Evolutionary conservation across 805 yeast genomes (phyloP), one percentile per base, ranked within the genome.

Genomic region (Lachancea sp.): DNA sequence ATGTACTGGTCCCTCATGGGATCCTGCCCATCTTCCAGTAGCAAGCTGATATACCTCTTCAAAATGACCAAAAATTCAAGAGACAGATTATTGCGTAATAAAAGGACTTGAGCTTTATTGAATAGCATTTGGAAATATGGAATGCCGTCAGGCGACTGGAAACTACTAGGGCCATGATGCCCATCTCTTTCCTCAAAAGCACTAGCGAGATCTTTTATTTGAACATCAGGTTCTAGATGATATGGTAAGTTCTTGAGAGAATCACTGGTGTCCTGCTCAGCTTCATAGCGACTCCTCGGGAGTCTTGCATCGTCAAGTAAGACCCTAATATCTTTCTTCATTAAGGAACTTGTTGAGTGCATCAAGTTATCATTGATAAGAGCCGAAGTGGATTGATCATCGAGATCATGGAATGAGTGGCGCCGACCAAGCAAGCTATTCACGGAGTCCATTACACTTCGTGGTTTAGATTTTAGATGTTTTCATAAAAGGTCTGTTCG

Each of bases 51-150:
- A 32, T 58, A 60, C 8, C 38, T 29, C 20, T 50, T 49, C 36
- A 57, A 54, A 9, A 53, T 45, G 36, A 46, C 50, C 25, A 58
- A 44, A 42, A 59, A 59, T 20, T 48, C 54, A 33, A 51, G 44
- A 1, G 63, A 56, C 35, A 55, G 26, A 12, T 43, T 38, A 29
- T 54, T 54, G 20, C 57, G 47, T 16, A 51, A 21, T 9, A 59
- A 44, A 34, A 50, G 52, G 2, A 55, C 54, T 37, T 54, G 56
- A 19, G 55, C 51, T 26, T 45, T 50, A 29, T 49, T 50, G 39
- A 50, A 54, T n/a, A 58, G 34, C 25, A 33, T 25, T 6, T 29
- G 30, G n/a, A 55, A 30, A 12, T 46, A 37, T 2, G 52, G 42
- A 22, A 45, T 43, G 12, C 25, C 21, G 6, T 19, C 32, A 7